Percentiles rank a stretch among this genome's conserved stretches.
Evolutionary conservation across 2,329 filamentous ascomycete genomes (phyloP).

Genomic region (Trichophyton schoenleinii): DNA sequence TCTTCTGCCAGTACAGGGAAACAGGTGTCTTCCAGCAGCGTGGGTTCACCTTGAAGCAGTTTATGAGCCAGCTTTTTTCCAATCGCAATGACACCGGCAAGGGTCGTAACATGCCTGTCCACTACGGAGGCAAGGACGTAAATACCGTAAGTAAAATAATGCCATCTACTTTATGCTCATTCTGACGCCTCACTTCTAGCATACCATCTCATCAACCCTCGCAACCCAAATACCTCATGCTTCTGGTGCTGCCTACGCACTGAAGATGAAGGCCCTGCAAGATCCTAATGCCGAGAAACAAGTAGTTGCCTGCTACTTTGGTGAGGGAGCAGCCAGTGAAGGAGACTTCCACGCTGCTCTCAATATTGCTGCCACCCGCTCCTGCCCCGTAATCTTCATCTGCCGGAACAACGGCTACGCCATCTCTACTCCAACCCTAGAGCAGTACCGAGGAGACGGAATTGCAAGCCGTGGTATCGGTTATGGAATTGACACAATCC

Average conservation of each 20-base stretch:
- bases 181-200: slow-evolving; percentile 33
- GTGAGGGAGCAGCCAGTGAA: slow-evolving; percentile 79
- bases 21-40: slow-evolving; percentile 82
- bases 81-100: slow-evolving; percentile 67
- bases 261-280: slow-evolving; percentile 66
- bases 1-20: slow-evolving; percentile 92
- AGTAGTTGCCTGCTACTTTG: slow-evolving; percentile 74
- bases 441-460: slow-evolving; percentile 83
- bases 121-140: slow-evolving; percentile 74
- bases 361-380: slow-evolving; percentile 78
- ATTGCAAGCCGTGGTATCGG: slow-evolving; percentile 78
- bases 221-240: slow-evolving; percentile 86
- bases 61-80: slow-evolving; percentile 91
- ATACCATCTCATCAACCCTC: slow-evolving; percentile 74
- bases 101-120: slow-evolving; percentile 93
- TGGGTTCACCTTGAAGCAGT: slow-evolving; percentile 73
- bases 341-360: slow-evolving; percentile 86
- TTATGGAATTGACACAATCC: slow-evolving; percentile 87
- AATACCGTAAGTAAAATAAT: slow-evolving; percentile 54
- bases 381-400: slow-evolving; percentile 79
- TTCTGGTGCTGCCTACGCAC: slow-evolving; percentile 70
- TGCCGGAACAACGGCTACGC: slow-evolving; percentile 90
- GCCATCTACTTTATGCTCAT: background rate
- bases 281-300: slow-evolving; percentile 55
- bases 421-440: slow-evolving; percentile 76